Evolutionary conservation across 23 red algal species (phyloP).

Genomic region (Agarophyton chilense): DNA sequence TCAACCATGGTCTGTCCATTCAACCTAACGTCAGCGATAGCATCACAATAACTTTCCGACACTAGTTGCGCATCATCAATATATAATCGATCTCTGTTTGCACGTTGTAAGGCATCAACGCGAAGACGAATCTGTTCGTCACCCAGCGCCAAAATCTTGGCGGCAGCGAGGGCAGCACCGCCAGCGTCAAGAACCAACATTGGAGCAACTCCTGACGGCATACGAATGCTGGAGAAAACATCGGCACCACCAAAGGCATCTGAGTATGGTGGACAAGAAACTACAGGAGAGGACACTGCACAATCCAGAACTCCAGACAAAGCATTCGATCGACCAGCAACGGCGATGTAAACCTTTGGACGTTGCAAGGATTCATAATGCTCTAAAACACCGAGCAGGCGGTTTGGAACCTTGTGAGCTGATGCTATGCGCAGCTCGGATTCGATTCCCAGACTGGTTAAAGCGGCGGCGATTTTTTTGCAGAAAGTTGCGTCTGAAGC

Average conservation of each 20-base stretch:
- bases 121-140: conserved; percentile 61
- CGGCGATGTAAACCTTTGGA: conserved; percentile 94
- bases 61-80: conserved; percentile 87
- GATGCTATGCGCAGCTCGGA: conserved; percentile 91
- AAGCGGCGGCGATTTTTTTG: conserved; percentile 87
- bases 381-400: conserved; percentile 80
- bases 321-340: conserved; percentile 97
- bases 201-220: conserved; percentile 94
- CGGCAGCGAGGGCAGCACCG: conserved; percentile 87
- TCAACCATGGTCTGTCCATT: conserved; percentile 32
- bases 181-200: conserved; percentile 83
- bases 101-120: conserved; percentile 79
- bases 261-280: conserved; percentile 95
- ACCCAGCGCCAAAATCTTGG: conserved; percentile 88
- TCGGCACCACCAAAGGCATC: conserved; percentile 96
- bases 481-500: conserved; percentile 84
- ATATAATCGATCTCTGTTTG: conserved; percentile 91
- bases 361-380: conserved; percentile 78
- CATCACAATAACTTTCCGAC: conserved; percentile 58
- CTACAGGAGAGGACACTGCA: conserved; percentile 90
- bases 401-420: conserved; percentile 93
- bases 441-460: conserved; percentile 77
- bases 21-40: conserved; percentile 47
- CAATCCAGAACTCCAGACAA: conserved; percentile 96
- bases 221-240: conserved; percentile 93